phyloP scores from a whole-genome alignment of 192 early-diverging fungal genomes.

The Chytriomyces hyalinus region DNA sequence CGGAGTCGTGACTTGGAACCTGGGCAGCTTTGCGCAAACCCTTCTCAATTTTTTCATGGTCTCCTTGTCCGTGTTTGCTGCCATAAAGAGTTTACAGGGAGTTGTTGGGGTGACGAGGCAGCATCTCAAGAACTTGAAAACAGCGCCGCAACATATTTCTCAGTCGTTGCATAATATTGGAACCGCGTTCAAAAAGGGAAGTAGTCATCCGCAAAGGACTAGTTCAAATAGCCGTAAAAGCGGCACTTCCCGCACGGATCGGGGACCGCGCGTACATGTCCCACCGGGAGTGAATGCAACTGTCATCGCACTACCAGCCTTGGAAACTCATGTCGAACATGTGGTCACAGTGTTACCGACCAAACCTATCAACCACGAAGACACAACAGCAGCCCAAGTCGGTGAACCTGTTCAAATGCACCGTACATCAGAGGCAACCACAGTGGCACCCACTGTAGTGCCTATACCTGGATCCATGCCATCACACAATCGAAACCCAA shows the following conservation, averaged over 20 bases:
- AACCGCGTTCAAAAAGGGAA: background rate
- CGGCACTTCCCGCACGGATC: background rate
- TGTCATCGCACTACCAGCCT: background rate
- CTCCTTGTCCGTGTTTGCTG: constrained; percentile 53
- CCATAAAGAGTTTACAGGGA: constrained; percentile 47
- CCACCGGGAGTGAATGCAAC: background rate
- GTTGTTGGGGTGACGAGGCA: constrained; percentile 7
- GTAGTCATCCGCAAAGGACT: background rate
- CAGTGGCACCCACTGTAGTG: background rate
- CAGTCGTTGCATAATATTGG: background rate
- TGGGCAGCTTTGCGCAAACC: constrained; percentile 62
- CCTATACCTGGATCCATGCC: background rate
- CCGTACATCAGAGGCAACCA: background rate
- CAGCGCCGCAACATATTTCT: background rate
- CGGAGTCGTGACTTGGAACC: constrained; percentile 46
- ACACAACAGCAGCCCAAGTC: background rate
- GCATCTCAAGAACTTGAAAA: constrained; percentile 16
- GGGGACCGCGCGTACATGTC: background rate
- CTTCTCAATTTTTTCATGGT: constrained; percentile 67
- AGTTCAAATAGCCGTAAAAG: background rate
- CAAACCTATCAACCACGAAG: background rate
- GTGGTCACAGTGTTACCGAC: background rate
- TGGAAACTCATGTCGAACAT: background rate
- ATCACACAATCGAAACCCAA: constrained; percentile 1
- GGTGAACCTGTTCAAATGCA: background rate